Evolutionary conservation across 1,139 yeast genomes (phyloP).

Genomic region (Saccharomyces hybrid): DNA sequence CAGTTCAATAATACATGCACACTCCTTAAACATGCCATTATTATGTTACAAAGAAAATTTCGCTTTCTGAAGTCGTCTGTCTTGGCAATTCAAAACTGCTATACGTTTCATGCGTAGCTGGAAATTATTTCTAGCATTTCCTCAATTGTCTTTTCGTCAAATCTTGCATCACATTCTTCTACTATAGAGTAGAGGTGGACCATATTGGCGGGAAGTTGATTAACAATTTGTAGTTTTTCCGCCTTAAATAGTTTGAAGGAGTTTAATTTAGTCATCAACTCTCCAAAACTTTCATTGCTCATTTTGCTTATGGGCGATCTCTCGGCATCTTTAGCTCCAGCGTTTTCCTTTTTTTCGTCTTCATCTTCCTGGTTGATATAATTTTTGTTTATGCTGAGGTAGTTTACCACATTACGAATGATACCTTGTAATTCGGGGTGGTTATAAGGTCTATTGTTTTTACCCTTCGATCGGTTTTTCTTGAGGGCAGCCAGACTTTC

Average conservation of each 20-base stretch:
- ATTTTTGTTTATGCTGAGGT: slow-evolving; percentile 31
- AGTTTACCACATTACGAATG: slow-evolving; percentile 49
- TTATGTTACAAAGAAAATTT: no score
- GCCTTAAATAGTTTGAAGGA: slow-evolving; percentile 62
- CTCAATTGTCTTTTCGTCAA: slow-evolving; percentile 55
- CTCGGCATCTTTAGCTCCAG: slow-evolving; percentile 7
- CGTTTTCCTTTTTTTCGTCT: slow-evolving; percentile 7
- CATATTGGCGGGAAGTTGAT: slow-evolving; percentile 69
- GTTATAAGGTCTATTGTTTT: slow-evolving; percentile 28
- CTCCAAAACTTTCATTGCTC: slow-evolving; percentile 41
- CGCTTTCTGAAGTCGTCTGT: no score
- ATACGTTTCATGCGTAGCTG: slow-evolving; percentile 8
- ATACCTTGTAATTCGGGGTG: slow-evolving; percentile 55
- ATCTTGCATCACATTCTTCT: slow-evolving; percentile 87
- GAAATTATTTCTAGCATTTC: slow-evolving; percentile 32
- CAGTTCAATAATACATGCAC: no score
- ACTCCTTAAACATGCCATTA: no score
- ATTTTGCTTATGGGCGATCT: slow-evolving; percentile 20
- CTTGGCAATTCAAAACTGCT: no score
- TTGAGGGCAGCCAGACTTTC: slow-evolving; percentile 10
- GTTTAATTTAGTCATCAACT: slow-evolving; percentile 47
- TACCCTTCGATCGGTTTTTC: slow-evolving; percentile 32
- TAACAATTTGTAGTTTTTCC: slow-evolving; percentile 78
- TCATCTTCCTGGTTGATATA: slow-evolving; percentile 18
- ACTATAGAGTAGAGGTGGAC: slow-evolving; percentile 73